phyloP scores from a whole-genome alignment of 108 stramenopile genomes.

The Pseudonitzschia delicatissima region DNA sequence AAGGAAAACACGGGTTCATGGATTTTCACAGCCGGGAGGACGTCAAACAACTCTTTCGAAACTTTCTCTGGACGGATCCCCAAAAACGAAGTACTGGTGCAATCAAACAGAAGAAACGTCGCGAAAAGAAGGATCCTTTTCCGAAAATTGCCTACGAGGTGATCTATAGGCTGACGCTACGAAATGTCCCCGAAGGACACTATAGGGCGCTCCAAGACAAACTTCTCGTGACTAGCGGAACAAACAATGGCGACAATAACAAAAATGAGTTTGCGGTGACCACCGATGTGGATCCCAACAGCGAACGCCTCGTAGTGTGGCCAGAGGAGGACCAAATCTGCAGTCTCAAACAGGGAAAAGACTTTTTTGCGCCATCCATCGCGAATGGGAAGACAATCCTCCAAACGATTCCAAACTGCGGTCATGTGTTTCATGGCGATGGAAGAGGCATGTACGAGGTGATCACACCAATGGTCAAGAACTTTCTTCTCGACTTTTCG shows the following conservation, averaged over 20 bases:
- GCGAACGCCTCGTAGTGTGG: neutral
- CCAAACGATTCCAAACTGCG: slow-evolving; percentile 4
- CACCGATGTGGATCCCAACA: slow-evolving; percentile 2
- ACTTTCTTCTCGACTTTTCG: slow-evolving; percentile 2
- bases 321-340: slow-evolving; percentile 2
- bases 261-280: neutral
- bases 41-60: slow-evolving; percentile 6
- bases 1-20: neutral
- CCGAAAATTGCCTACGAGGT: neutral
- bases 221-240: neutral
- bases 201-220: neutral
- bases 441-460: slow-evolving; percentile 4
- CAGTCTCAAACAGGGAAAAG: neutral
- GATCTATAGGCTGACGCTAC: neutral
- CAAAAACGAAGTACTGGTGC: neutral
- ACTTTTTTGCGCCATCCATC: neutral
- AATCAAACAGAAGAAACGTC: neutral
- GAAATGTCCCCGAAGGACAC: neutral
- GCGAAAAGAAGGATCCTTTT: slow-evolving; percentile 5
- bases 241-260: neutral
- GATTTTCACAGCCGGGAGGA: slow-evolving; percentile 7
- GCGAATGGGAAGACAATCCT: neutral
- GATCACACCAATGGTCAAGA: neutral
- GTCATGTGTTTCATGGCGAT: slow-evolving; percentile 3
- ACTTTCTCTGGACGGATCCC: neutral